Evolutionary conservation across 345 rosid species (phyloP).

Genomic region (Gossypium arboreum): DNA sequence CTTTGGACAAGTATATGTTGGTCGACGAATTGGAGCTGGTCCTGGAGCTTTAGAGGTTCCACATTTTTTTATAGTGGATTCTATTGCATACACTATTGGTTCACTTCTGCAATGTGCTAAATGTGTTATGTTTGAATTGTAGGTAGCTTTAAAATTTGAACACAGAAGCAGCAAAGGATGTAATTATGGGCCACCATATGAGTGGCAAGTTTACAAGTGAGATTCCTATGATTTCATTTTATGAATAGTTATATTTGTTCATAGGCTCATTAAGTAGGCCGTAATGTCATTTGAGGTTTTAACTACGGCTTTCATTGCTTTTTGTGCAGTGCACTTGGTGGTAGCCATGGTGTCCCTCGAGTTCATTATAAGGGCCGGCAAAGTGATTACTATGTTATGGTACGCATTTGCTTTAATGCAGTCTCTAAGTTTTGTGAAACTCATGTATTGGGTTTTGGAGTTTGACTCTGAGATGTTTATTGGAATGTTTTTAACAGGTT

Average conservation of each 20-base stretch:
- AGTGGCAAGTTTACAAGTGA: constrained; percentile 99
- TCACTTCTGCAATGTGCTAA: not conserved
- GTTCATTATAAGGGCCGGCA: constrained; percentile 83
- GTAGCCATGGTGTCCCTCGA: constrained; percentile 83
- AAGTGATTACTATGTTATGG: constrained; percentile 85
- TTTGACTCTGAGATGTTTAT: constrained; percentile 2
- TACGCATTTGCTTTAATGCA: constrained; percentile 23
- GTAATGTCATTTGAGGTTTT: not conserved
- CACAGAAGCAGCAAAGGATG: constrained; percentile 98
- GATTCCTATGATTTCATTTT: constrained; percentile 20
- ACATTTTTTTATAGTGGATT: not conserved
- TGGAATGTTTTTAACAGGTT: constrained; percentile 41
- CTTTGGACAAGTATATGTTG: constrained; percentile 96
- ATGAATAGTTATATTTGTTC: not conserved
- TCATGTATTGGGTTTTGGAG: constrained; percentile 4
- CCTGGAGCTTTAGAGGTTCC: constrained; percentile 76
- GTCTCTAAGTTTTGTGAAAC: not conserved
- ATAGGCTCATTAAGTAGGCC: not conserved
- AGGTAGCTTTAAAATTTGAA: constrained; percentile 97
- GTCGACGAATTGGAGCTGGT: constrained; percentile 58
- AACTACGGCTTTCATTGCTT: constrained; percentile 13
- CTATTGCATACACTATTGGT: not conserved
- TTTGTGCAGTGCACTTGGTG: constrained; percentile 67
- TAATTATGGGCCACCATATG: constrained; percentile 87
- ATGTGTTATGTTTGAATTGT: constrained; percentile 12